Evolutionary conservation across 2,329 filamentous ascomycete species (phyloP).

Genomic region (Aureobasidium namibiae): DNA sequence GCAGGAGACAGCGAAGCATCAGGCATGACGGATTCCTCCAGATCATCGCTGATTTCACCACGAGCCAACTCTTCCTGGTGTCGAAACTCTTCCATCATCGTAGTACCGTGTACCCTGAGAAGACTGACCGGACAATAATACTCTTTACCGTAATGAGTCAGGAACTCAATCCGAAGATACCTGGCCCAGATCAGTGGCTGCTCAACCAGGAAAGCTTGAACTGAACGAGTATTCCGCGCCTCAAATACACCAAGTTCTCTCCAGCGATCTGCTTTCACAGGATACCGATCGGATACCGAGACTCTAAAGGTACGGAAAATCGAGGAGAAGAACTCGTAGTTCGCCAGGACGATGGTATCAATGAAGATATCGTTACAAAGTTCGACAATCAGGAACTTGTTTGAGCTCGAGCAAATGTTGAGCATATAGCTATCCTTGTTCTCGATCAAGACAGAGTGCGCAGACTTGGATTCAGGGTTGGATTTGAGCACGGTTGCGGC

Average conservation of each 20-base stretch:
- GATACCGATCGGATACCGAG: slow-evolving; percentile 90
- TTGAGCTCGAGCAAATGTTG: slow-evolving; percentile 74
- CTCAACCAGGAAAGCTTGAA: slow-evolving; percentile 89
- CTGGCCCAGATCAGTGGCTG: slow-evolving; percentile 94
- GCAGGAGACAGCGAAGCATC: neutral
- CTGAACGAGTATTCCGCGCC: slow-evolving; percentile 83
- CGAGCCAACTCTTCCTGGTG: slow-evolving; percentile 66
- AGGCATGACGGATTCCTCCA: slow-evolving; percentile 36
- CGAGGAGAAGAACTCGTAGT: slow-evolving; percentile 98
- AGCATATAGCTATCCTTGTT: slow-evolving; percentile 99
- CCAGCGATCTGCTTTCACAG: slow-evolving; percentile 88
- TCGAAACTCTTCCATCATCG: slow-evolving; percentile 90
- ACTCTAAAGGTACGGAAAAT: slow-evolving; percentile 88
- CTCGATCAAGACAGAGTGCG: slow-evolving; percentile 82
- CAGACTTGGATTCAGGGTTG: slow-evolving; percentile 75
- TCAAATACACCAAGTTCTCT: slow-evolving; percentile 80
- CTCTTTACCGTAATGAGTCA: slow-evolving; percentile 91
- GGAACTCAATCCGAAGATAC: slow-evolving; percentile 83
- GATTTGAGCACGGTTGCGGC: slow-evolving; percentile 90
- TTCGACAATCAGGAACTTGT: slow-evolving; percentile 93
- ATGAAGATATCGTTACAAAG: slow-evolving; percentile 80
- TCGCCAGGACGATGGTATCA: slow-evolving; percentile 93
- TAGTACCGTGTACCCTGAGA: slow-evolving; percentile 82
- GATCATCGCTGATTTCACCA: slow-evolving; percentile 53
- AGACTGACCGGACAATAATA: slow-evolving; percentile 93